Evolutionary conservation across 2,329 filamentous ascomycete species (phyloP).

Genomic region (Calonectria pteridis): DNA sequence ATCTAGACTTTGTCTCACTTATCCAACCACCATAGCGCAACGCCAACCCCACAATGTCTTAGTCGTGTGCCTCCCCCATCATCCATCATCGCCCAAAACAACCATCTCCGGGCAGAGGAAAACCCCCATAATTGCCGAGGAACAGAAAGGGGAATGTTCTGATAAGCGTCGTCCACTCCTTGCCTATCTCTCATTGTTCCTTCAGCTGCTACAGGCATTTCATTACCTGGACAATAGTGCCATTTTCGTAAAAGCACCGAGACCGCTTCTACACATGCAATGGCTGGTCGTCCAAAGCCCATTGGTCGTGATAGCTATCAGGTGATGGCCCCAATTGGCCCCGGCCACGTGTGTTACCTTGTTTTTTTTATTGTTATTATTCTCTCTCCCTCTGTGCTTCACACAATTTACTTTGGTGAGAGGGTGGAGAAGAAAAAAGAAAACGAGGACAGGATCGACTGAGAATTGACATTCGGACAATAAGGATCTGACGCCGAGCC

Average conservation of each 20-base stretch:
- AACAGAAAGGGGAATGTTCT: background rate
- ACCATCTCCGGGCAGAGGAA: background rate
- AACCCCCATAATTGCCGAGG: background rate
- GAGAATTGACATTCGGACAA: background rate
- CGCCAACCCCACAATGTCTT: constrained; percentile 19
- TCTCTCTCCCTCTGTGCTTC: background rate
- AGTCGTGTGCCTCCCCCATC: constrained; percentile 4
- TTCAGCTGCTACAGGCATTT: too few relatives aligned
- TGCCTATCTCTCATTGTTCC: background rate
- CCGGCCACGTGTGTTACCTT: constrained; percentile 15
- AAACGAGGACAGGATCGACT: background rate
- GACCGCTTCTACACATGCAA: background rate
- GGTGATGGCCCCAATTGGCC: constrained; percentile 12
- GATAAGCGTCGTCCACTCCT: background rate
- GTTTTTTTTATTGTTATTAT: background rate
- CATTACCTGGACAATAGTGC: background rate
- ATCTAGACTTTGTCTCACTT: constrained; percentile 9
- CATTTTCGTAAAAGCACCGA: background rate
- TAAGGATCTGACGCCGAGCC: background rate
- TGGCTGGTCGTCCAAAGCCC: background rate
- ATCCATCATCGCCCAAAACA: background rate
- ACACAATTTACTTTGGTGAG: background rate
- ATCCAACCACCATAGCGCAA: background rate
- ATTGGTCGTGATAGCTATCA: constrained; percentile 10
- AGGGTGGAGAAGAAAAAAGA: background rate